These are phyloP conservation scores for Candida coleopterorum DNA, from an alignment of 805 yeast species.

Conservation along the genomic window DNA sequence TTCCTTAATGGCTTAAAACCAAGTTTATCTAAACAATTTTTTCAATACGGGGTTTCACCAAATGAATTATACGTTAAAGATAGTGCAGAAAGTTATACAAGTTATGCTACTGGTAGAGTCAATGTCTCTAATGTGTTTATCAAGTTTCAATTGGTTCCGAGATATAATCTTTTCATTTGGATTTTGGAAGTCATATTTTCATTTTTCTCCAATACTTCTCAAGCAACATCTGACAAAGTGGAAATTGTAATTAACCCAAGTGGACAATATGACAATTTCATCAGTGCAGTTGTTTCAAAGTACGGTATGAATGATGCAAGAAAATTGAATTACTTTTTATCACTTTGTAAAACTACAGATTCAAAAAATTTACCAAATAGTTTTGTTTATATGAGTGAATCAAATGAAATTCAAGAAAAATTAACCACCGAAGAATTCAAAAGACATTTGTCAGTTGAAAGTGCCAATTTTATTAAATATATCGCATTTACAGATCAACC, in stretches of 20 bases:
- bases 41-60: conserved; percentile 62
- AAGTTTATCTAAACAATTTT: conserved; percentile 63
- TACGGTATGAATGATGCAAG: conserved; percentile 73
- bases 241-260: conserved; percentile 57
- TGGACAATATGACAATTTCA: conserved; percentile 60
- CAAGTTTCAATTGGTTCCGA: conserved; percentile 61
- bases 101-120: conserved; percentile 87
- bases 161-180: conserved; percentile 75
- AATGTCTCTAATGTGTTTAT: conserved; percentile 62
- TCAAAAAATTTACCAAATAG: conserved; percentile 63
- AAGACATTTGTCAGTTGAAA: conserved; percentile 36
- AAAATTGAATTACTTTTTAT: conserved; percentile 71
- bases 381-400: conserved; percentile 87
- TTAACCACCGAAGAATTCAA: conserved; percentile 46
- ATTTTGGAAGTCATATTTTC: conserved; percentile 58
- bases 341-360: conserved; percentile 79
- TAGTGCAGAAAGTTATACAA: conserved; percentile 54
- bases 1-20: conserved; percentile 49
- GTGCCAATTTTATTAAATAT: conserved; percentile 51
- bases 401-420: conserved; percentile 70
- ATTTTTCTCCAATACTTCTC: conserved; percentile 49
- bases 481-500: conserved; percentile 85
- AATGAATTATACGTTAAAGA: conserved; percentile 53
- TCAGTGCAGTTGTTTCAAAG: conserved; percentile 83
- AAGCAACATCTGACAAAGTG: conserved; percentile 55